A percentile compares a stretch with the other conserved stretches of the same genome.
These are phyloP conservation scores for Cyamopsis tetragonoloba DNA, from an alignment of 306 rosid species.

Conservation along the genomic window DNA sequence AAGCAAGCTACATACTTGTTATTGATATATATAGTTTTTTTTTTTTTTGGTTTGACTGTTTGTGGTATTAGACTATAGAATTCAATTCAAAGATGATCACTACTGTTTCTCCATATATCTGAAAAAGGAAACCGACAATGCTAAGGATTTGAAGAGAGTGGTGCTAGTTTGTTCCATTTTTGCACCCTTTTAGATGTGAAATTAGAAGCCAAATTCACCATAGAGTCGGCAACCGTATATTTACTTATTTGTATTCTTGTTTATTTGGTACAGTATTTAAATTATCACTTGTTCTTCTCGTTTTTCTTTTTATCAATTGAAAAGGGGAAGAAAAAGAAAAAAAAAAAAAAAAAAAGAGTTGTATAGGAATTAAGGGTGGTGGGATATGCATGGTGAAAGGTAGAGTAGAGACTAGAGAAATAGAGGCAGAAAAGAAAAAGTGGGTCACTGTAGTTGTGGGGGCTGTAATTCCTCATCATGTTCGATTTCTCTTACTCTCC, in stretches of 20 bases:
- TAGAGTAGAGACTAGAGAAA: neutral
- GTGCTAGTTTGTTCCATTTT: neutral
- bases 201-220: neutral
- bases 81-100: slow-evolving; percentile 41
- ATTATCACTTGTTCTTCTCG: neutral
- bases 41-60: neutral
- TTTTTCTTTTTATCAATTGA: neutral
- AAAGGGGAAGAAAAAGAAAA: neutral
- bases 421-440: neutral
- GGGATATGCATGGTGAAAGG: slow-evolving; percentile 20
- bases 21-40: too few relatives aligned
- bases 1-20: too few relatives aligned
- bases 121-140: slow-evolving; percentile 22
- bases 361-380: neutral
- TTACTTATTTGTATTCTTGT: neutral
- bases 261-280: neutral
- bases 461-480: neutral
- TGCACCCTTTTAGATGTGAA: slow-evolving; percentile 17
- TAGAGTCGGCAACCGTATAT: slow-evolving; percentile 2
- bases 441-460: neutral
- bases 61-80: neutral
- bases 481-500: neutral
- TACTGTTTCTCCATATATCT: slow-evolving; percentile 9
- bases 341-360: neutral
- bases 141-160: neutral